Conservation (phyloP, 2,329 filamentous ascomycete species). For the Verticillium alfalfae region DNA sequence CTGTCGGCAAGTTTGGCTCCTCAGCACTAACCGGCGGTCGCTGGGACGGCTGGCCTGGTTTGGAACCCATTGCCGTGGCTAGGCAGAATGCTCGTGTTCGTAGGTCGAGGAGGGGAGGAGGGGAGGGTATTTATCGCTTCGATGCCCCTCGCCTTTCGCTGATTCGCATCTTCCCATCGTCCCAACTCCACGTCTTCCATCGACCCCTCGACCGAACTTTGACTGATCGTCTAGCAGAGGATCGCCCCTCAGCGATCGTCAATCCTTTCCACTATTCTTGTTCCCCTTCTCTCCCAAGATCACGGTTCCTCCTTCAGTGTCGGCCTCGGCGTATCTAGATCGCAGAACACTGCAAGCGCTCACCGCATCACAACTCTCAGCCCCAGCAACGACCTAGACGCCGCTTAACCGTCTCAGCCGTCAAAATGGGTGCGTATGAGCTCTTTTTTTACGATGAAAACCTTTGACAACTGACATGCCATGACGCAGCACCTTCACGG, state of each 20-base stretch:
- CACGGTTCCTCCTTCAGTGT: not conserved
- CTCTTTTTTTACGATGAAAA: not conserved
- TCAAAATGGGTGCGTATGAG: constrained; percentile 11
- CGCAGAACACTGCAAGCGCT: not conserved
- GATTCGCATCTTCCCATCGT: not conserved
- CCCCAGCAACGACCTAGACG: not conserved
- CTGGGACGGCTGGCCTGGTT: not conserved
- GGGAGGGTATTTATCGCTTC: not conserved
- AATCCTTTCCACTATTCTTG: not conserved
- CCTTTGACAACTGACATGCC: constrained; percentile 9
- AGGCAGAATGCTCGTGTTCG: not conserved
- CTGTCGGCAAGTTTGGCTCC: not conserved
- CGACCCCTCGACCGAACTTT: not conserved
- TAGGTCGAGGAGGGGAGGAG: not conserved
- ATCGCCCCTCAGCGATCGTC: not conserved
- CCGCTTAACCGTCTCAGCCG: constrained; percentile 5
- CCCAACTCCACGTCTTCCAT: not conserved
- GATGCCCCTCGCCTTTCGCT: not conserved
- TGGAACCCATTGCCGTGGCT: not conserved
- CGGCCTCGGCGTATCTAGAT: constrained; percentile 7
- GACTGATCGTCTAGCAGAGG: not conserved
- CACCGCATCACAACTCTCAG: not conserved
- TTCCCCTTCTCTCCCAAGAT: not conserved
- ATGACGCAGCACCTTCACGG: constrained; percentile 7
- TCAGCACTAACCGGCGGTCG: not conserved